Percentiles rank a stretch among this genome's conserved stretches.
Conservation (phyloP, 805 yeast genomes). For the Millerozyma acaciae region DNA sequence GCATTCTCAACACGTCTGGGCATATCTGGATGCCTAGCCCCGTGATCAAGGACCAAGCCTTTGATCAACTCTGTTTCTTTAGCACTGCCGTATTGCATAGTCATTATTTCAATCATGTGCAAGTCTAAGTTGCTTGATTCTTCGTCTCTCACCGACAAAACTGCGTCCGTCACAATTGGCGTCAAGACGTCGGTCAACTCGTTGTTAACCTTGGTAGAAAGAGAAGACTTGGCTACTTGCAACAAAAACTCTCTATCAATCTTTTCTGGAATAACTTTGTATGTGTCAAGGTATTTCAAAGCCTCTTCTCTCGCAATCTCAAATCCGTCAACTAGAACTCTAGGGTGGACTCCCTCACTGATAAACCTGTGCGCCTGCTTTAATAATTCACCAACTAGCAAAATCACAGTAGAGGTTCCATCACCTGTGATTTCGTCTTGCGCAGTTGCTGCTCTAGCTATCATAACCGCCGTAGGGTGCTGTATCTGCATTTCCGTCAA, state of each 20-base stretch:
- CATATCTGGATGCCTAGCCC: conserved; percentile 99
- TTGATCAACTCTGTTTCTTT: conserved; percentile 77
- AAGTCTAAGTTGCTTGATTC: conserved; percentile 60
- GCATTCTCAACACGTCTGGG: conserved; percentile 86
- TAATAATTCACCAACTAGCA: conserved; percentile 89
- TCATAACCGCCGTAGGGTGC: conserved; percentile 48
- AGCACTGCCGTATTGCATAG: conserved; percentile 91
- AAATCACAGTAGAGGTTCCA: conserved; percentile 94
- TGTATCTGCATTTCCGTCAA: conserved; percentile 93
- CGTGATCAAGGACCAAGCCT: conserved; percentile 95
- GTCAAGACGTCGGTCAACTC: conserved; percentile 78
- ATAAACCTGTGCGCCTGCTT: conserved; percentile 92
- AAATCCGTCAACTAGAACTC: conserved; percentile 92
- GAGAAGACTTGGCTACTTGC: conserved; percentile 87
- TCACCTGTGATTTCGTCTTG: conserved; percentile 99
- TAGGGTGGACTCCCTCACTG: conserved; percentile 93
- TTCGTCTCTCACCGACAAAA: conserved; percentile 62
- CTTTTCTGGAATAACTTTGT: conserved; percentile 49
- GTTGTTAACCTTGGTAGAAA: conserved; percentile 77
- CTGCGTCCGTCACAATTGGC: conserved; percentile 96
- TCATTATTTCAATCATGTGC: conserved; percentile 97
- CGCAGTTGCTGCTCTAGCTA: conserved; percentile 95
- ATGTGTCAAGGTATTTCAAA: conserved; percentile 63
- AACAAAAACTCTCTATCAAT: conserved; percentile 82
- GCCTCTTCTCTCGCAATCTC: conserved; percentile 81